Evolutionary conservation across 768 basidiomycete genomes (phyloP), one percentile per base, ranked within the genome.

Genomic region (Termitomyces sp.): DNA sequence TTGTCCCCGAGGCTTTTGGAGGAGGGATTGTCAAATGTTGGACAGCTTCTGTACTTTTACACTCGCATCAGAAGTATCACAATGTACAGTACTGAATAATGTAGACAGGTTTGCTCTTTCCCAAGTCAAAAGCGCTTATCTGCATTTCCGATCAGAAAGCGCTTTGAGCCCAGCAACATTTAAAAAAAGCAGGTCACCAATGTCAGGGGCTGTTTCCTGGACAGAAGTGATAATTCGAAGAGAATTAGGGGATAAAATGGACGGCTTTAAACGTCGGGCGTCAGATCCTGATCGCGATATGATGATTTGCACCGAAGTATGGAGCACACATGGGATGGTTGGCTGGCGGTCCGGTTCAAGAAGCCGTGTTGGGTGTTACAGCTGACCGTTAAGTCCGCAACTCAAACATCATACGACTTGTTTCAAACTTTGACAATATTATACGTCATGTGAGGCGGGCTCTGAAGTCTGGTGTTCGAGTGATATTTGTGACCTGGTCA

Each of bases 311-410:
- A 37, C 19, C n/a, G n/a, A 10, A 29, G 29, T 29, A 29, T 29
- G 7, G 4, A 47, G 8, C 37, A 9, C 12, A 37, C 6, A 31
- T 16, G n/a, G n/a, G n/a, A 32, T 16, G 34, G 3, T 21, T 48
- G 31, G 21, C 14, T 25, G 29, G 29, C 44, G 27, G 4, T n/a
- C 44, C 44, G 27, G 27, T 29, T 16, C 12, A 35, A 34, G 47
- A 34, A 49, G 34, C 17, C 44, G 51, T n/a, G 52, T 45, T 31
- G 9, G 38, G 38, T 35, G 35, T 58, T 48, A 46, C 48, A 53
- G 25, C 52, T 45, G 29, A 42, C 35, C 52, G 59, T 44, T 54
- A 61, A 57, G 45, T 53, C 56, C 60, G 56, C 55, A 43, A 54
- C 34, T 25, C 23, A 37, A 49, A 34, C 10, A 25, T 23, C 29